Evolutionary conservation across 2,329 filamentous ascomycete genomes (phyloP).

Genomic region (Alternaria atra): DNA sequence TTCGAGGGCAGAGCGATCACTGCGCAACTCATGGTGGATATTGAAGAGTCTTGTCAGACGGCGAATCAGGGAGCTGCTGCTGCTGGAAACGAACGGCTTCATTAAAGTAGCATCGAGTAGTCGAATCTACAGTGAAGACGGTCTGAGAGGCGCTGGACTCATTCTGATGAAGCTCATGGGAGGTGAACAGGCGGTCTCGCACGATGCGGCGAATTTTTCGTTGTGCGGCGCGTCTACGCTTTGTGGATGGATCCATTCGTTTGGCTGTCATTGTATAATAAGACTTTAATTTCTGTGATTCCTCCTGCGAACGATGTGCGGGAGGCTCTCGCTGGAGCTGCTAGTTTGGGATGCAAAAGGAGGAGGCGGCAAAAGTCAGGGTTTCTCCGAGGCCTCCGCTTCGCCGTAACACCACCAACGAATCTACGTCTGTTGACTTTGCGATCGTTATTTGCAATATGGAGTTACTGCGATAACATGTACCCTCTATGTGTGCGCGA

Average conservation of each 20-base stretch:
- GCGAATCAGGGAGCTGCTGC: neutral
- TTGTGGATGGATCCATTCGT: neutral
- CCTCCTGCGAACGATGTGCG: neutral
- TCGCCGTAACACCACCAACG: neutral
- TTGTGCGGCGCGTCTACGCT: neutral
- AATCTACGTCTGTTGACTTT: neutral
- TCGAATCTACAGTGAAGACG: neutral
- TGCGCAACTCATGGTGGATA: neutral
- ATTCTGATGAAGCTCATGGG: neutral
- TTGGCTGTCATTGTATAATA: neutral
- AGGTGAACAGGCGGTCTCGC: neutral
- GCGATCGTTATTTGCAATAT: neutral
- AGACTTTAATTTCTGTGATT: too few relatives aligned
- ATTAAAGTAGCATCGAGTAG: fast-evolving
- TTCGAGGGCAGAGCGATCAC: neutral
- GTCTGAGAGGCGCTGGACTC: neutral
- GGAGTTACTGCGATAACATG: neutral
- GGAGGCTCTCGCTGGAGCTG: neutral
- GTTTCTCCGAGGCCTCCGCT: neutral
- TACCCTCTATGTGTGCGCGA: neutral
- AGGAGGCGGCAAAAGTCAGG: neutral
- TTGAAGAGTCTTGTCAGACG: neutral
- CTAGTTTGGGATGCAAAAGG: neutral
- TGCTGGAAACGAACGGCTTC: neutral
- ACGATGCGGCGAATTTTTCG: neutral